phyloP scores from a whole-genome alignment of 2,329 filamentous ascomycete genomes.

The Fonsecaea multimorphosa region DNA sequence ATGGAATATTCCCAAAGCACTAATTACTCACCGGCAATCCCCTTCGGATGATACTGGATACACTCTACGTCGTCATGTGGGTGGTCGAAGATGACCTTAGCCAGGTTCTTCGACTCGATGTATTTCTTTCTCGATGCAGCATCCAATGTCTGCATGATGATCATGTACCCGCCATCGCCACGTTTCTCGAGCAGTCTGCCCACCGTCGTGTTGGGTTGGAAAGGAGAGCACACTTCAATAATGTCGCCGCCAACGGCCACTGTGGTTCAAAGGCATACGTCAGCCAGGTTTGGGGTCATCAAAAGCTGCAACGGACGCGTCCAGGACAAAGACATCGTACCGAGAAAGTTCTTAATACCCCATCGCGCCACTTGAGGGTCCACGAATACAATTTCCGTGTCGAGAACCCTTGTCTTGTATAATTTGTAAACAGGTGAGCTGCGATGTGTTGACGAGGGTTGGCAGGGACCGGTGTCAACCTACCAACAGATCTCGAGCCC shows the following conservation, averaged over 20 bases:
- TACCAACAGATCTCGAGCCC: conserved; percentile 38
- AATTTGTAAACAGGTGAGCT: not conserved
- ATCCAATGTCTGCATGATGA: conserved; percentile 56
- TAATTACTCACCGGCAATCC: conserved; percentile 43
- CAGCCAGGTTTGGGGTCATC: not conserved
- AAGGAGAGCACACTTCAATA: conserved; percentile 50
- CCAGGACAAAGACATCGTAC: conserved; percentile 37
- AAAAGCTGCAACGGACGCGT: not conserved
- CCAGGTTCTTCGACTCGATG: conserved; percentile 46
- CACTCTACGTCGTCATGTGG: conserved; percentile 43
- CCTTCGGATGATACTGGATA: conserved; percentile 55
- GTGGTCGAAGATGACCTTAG: conserved; percentile 49
- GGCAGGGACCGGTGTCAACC: not conserved
- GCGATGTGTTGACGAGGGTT: not conserved
- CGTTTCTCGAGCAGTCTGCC: conserved; percentile 51
- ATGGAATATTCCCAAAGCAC: too few species aligned
- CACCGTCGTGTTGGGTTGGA: conserved; percentile 48
- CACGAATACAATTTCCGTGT: conserved; percentile 49
- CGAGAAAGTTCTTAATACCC: conserved; percentile 50
- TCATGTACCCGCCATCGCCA: conserved; percentile 56
- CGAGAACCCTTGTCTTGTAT: conserved; percentile 44
- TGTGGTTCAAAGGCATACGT: conserved; percentile 27
- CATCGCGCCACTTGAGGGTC: conserved; percentile 49
- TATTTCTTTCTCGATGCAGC: conserved; percentile 46
- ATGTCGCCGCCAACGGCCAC: conserved; percentile 53